These are phyloP conservation scores for Metschnikowia baotianmanensis DNA, from an alignment of 805 yeast species.

Conservation along the genomic window DNA sequence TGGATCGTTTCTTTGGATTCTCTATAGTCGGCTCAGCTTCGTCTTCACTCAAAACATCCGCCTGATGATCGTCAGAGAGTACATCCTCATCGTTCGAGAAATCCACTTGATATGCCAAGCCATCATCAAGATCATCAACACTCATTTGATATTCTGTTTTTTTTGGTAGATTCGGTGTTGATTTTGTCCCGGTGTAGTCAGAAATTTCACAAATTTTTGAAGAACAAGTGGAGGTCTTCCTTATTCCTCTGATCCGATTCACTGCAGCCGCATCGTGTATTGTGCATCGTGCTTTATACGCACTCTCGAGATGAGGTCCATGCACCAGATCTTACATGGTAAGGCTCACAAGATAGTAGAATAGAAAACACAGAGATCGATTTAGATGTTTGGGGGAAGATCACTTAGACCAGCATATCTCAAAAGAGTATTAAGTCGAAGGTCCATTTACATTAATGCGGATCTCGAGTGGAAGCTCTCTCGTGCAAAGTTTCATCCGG, in stretches of 20 bases:
- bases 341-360: too few species aligned
- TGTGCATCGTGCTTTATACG: conserved; percentile 2
- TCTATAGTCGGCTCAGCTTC: conserved; percentile 10
- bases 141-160: conserved; percentile 5
- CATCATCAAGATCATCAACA: conserved; percentile 78
- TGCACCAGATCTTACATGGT: conserved; percentile 3
- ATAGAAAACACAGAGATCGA: not conserved
- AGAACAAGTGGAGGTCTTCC: not conserved
- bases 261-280: not conserved
- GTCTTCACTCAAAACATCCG: conserved; percentile 6
- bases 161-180: not conserved
- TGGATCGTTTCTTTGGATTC: conserved; percentile 25
- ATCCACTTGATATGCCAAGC: conserved; percentile 59
- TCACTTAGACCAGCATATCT: not conserved
- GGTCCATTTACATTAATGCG: conserved; percentile 30
- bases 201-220: too few species aligned
- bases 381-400: not conserved
- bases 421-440: not conserved
- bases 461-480: conserved; percentile 33
- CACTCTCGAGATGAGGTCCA: conserved; percentile 9
- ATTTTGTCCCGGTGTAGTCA: not conserved
- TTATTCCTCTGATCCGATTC: too few species aligned
- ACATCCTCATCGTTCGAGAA: conserved; percentile 18
- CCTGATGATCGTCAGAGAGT: conserved; percentile 4
- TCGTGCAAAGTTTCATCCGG: conserved; percentile 48